Percentiles rank a stretch among this genome's conserved stretches.
These are phyloP conservation scores for Fraxinus dipetala DNA, from an alignment of 305 asterid species.

Conservation along the genomic window DNA sequence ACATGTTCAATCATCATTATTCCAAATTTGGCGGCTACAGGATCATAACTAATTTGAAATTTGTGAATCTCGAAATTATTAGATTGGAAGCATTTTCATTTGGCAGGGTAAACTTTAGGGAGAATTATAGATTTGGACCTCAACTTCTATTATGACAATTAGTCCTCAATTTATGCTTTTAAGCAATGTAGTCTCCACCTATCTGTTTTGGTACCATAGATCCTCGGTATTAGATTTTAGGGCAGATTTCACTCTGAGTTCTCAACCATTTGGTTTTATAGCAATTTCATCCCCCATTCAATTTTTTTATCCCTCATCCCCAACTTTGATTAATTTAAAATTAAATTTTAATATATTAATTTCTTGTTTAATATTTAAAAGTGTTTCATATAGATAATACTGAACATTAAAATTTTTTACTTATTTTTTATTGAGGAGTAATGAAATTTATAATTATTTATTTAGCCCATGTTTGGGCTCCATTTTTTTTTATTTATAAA, in stretches of 20 bases:
- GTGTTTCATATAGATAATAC: too few relatives aligned
- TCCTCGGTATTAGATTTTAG: not conserved
- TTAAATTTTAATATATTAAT: too few relatives aligned
- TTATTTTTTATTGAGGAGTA: too few relatives aligned
- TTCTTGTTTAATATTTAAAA: too few relatives aligned
- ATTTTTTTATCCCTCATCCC: not conserved
- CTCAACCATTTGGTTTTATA: not conserved
- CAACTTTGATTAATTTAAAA: not conserved
- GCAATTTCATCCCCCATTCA: not conserved
- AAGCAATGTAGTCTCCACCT: not conserved
- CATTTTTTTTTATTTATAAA: too few relatives aligned
- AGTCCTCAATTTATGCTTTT: not conserved
- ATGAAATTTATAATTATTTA: too few relatives aligned
- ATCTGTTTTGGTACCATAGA: not conserved
- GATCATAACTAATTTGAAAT: not conserved
- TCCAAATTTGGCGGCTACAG: not conserved
- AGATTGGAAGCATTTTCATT: not conserved
- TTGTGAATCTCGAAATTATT: not conserved
- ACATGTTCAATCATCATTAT: too few relatives aligned
- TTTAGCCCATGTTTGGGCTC: too few relatives aligned
- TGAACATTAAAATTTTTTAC: too few relatives aligned
- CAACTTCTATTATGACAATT: not conserved
- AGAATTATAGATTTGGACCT: not conserved
- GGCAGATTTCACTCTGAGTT: not conserved
- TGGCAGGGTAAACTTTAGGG: not conserved